Evolutionary conservation across 768 basidiomycete genomes (phyloP).

Genomic region (Lactifluus subvellereus): DNA sequence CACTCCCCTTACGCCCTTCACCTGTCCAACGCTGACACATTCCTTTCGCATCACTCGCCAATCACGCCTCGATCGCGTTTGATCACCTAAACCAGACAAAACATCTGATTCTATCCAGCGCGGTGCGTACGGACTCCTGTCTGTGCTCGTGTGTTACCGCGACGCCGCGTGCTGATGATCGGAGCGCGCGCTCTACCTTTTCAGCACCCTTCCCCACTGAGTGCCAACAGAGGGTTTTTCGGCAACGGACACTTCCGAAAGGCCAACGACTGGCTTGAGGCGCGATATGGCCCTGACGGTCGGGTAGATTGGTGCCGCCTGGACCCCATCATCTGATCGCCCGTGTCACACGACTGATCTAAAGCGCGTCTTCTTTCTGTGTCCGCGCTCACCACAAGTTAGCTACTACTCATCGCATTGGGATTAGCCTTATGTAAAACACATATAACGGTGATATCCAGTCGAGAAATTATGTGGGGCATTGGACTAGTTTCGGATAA

Average conservation of each 20-base stretch:
- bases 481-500: slow-evolving; percentile 18
- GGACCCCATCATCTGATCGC: slow-evolving; percentile 26
- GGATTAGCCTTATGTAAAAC: slow-evolving; percentile 22
- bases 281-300: slow-evolving; percentile 67
- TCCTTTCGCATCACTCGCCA: background rate
- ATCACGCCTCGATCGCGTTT: slow-evolving; percentile 3
- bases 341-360: slow-evolving; percentile 4
- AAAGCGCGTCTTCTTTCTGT: background rate
- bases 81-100: slow-evolving; percentile 45
- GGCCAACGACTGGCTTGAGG: slow-evolving; percentile 82
- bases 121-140: slow-evolving; percentile 43
- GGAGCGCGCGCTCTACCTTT: slow-evolving; percentile 1
- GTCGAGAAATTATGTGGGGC: slow-evolving; percentile 10
- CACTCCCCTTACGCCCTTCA: background rate
- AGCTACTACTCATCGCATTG: slow-evolving; percentile 12
- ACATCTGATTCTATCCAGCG: slow-evolving; percentile 72
- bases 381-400: background rate
- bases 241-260: slow-evolving; percentile 85
- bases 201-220: slow-evolving; percentile 80
- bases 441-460: slow-evolving; percentile 23
- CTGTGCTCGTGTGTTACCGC: background rate
- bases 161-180: slow-evolving; percentile 15
- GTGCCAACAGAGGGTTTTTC: slow-evolving; percentile 73
- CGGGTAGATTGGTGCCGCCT: slow-evolving; percentile 69
- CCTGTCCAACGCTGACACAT: slow-evolving; percentile 1